Base-by-base conservation (phyloP, 2,329 filamentous ascomycete genomes). In the Teratosphaeria zuluensis region DNA sequence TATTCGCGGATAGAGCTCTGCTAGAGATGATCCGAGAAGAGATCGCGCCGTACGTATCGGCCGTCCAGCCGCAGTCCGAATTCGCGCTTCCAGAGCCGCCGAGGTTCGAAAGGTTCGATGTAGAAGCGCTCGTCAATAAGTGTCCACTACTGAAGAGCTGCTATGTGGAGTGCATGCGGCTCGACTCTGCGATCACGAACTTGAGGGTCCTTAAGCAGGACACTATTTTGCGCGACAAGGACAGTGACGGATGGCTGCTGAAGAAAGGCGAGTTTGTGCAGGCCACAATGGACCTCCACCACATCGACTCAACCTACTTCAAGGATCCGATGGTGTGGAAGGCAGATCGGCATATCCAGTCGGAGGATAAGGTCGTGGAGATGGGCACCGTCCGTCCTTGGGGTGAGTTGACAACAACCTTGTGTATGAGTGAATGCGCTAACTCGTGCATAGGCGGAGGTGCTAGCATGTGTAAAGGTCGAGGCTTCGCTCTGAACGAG, bases 401-500 rank as follows among this genome's bases (percentile, higher is more conserved):
- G 65, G 71, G 71, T 69, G 56, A 63, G 68, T 58, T 58, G 24
- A 19, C 21, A 14, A 16, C 16, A 30, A 4, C 54, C 6, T 12
- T 21, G 16, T 14, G 14, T 12, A 24, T 9, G 31, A 46, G 16
- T 7, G n/a, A 7, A 48, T 7, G 9, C 24, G 53, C 57, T 42
- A 4, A 60, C 56, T 48, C 38, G 7, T 42, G 42, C 4, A 4
- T 59, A 72, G 78, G 78, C n/a, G 77, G 75, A 8, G 81, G 78
- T 11, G 54, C 59, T 19, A 71, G 65, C 57, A 78, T 79, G 63
- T 81, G 78, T 61, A 80, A 81, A 66, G 79, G 78, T 2, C 73
- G 77, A 12, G 69, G 71, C 1, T 80, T 82, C 60, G 79, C 78
- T 2, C 76, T 82, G 64, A 73, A 76, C 54, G 75, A 80, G 64